Evolutionary conservation across 228 moss, liverwort and hornwort genomes (phyloP), one percentile per base, ranked within the genome.

Genomic region (Sphagnum magellanicum): DNA sequence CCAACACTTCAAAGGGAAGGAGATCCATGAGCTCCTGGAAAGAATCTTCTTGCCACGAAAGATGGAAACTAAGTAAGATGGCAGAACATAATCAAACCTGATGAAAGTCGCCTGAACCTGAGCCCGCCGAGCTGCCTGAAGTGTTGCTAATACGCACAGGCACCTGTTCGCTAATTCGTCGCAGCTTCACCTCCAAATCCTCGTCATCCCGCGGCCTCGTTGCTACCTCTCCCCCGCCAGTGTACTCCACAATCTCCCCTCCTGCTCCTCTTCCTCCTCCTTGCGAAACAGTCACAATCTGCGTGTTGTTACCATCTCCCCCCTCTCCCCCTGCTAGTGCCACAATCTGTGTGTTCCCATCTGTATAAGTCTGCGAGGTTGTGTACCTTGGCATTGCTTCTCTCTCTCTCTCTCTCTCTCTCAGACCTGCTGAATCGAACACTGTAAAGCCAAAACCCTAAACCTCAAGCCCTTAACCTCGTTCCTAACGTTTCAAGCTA

Each of bases 151-250:
- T 90, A 69, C 98, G 93, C 70, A 94, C 98, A 4, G 98, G 98
- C 61, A 98, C 98, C 77, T 94, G 98, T 81, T 98, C 98, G 66
- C 90, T 92, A 63, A 98, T 98, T 14, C 98, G 92, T 48, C 94
- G 94, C 76, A 98, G 83, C 89, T 98, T 94, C 69, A 91, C 93
- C 83, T 98, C 98, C 86, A 98, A 81, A 71, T 98, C 98, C 78
- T 93, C 98, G 67, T 92, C 94, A 58, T 94, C 93, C 73, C 87
- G 83, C 62, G 90, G 87, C 72, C 72, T 82, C 66, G 80, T 69
- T 16, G 77, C 79, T 55, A 8, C 55, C 6, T 76, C 68, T 60
- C 88, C 92, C 48, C 76, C 78, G 57, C 84, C 92, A 72, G 76
- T 90, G 57, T 86, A 90, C 68, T 88, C 92, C 8, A 90, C 90